Evolutionary conservation across 2,329 filamentous ascomycete species (phyloP), one percentile per base, ranked within the genome.

Genomic region (Exophiala oligosperma): DNA sequence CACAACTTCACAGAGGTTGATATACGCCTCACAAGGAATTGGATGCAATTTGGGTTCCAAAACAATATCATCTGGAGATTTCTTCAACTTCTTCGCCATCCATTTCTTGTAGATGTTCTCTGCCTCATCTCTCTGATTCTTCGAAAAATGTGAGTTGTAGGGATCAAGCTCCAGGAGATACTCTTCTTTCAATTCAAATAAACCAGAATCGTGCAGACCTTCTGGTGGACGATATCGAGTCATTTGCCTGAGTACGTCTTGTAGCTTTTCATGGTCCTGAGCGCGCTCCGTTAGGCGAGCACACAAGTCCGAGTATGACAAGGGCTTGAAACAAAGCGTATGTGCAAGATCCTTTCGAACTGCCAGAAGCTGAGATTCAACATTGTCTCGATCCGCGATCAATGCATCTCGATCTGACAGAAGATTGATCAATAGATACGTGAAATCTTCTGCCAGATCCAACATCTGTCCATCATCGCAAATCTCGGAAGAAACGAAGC

Each of bases 91-190:
- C 76, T 92, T 92, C 9, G 92, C 90, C 79, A 94, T 86, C 79
- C 90, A 89, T 68, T 89, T 88, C 67, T 89, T 91, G 76, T 94
- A 97, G 2, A 92, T 89, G 65, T 84, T 87, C 73, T 99, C 94
- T 0, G 93, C 91, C 72, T 99, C 94, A 70, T 99, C 94, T 51
- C 94, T 85, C 72, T 97, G 93, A 68, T 99, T 99, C 71, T 96
- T 96, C 69, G 87, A 95, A 73, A 96, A 99, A 70, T 97, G 92
- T 5, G 92, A 90, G 69, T 92, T 94, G 72, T 97, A 99, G 0
- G 95, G 94, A 71, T 99, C 95, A 51, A 99, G 86, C 48, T 95
- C 84, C 66, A 93, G 89, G 40, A 97, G 83, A 67, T 88, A 94
- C 60, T 96, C 85, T 3, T 89, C 85, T 70, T 92, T 94, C 52